Evolutionary conservation across 208 protist species (phyloP).

Genomic region (Wallacemonas rigidus): DNA sequence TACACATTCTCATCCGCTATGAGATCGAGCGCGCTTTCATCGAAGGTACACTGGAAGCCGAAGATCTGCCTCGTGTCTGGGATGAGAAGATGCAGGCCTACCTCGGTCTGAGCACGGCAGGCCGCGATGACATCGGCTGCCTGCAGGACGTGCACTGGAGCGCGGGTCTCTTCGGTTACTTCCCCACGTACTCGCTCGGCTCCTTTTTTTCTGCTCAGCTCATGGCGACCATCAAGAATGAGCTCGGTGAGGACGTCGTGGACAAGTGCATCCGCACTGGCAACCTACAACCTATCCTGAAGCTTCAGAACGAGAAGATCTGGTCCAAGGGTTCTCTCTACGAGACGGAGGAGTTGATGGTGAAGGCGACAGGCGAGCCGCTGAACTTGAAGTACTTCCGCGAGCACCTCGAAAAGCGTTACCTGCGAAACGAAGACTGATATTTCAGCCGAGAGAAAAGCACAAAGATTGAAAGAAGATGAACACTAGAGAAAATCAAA

Average conservation of each 20-base stretch:
- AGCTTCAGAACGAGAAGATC: slow-evolving; percentile 57
- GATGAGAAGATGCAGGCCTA: slow-evolving; percentile 86
- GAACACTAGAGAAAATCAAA: slow-evolving; percentile 3
- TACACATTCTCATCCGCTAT: slow-evolving; percentile 85
- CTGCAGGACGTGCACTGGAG: slow-evolving; percentile 89
- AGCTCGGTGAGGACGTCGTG: slow-evolving; percentile 41
- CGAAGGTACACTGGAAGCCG: slow-evolving; percentile 59
- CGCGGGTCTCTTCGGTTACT: slow-evolving; percentile 73
- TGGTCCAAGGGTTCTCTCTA: slow-evolving; percentile 47
- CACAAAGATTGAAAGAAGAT: slow-evolving; percentile 21
- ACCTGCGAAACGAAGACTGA: slow-evolving; percentile 35
- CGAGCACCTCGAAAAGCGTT: slow-evolving; percentile 64
- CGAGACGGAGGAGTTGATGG: slow-evolving; percentile 66
- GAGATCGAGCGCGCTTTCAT: slow-evolving; percentile 82
- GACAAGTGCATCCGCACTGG: slow-evolving; percentile 44
- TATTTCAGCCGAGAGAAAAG: background rate
- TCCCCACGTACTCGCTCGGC: slow-evolving; percentile 84
- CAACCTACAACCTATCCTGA: slow-evolving; percentile 51
- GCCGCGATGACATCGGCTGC: slow-evolving; percentile 64
- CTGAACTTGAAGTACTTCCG: slow-evolving; percentile 78
- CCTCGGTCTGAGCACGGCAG: slow-evolving; percentile 65
- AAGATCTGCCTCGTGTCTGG: slow-evolving; percentile 74
- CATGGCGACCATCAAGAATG: slow-evolving; percentile 46
- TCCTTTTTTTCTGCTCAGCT: slow-evolving; percentile 77
- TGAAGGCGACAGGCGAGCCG: slow-evolving; percentile 62